Percentiles rank a stretch among this genome's conserved stretches.
phyloP scores from a whole-genome alignment of 345 rosid genomes.

The Clarkia xantiana region DNA sequence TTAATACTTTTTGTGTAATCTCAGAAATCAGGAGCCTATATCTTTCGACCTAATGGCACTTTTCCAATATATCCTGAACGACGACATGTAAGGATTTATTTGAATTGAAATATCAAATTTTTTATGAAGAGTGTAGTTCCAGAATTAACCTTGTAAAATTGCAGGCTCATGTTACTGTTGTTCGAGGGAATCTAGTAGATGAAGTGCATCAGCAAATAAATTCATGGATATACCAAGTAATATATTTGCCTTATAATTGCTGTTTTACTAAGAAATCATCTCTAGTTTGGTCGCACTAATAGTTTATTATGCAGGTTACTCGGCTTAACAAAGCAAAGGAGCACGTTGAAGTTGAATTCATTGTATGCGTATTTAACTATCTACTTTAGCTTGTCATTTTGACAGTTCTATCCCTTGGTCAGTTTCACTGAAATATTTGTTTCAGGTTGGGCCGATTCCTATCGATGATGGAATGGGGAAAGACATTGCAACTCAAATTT shows the following conservation, averaged over 20 bases:
- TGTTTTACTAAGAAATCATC: slow-evolving; percentile 1
- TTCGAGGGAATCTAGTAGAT: slow-evolving; percentile 60
- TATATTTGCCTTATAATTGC: background rate
- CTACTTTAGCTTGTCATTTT: background rate
- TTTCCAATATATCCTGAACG: slow-evolving; percentile 35
- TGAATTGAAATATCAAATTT: background rate
- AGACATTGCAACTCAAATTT: slow-evolving; percentile 13
- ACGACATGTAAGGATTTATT: slow-evolving; percentile 35
- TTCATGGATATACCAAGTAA: slow-evolving; percentile 85
- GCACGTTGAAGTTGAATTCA: slow-evolving; percentile 89
- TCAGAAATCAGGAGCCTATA: slow-evolving; percentile 81
- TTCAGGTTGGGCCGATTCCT: slow-evolving; percentile 18
- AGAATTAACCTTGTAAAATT: slow-evolving; percentile 7
- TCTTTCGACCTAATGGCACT: slow-evolving; percentile 91
- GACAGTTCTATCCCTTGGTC: background rate
- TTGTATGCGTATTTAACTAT: slow-evolving; percentile 22
- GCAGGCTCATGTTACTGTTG: slow-evolving; percentile 55
- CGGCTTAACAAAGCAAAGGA: slow-evolving; percentile 76
- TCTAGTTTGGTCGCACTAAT: no score
- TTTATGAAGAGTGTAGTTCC: background rate
- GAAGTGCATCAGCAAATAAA: slow-evolving; percentile 79
- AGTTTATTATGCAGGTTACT: slow-evolving; percentile 35
- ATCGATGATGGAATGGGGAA: slow-evolving; percentile 12
- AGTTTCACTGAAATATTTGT: slow-evolving; percentile 3
- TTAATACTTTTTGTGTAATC: slow-evolving; percentile 6